phyloP scores from a whole-genome alignment of 2,329 filamentous ascomycete species.

The Botryotinia convoluta region DNA sequence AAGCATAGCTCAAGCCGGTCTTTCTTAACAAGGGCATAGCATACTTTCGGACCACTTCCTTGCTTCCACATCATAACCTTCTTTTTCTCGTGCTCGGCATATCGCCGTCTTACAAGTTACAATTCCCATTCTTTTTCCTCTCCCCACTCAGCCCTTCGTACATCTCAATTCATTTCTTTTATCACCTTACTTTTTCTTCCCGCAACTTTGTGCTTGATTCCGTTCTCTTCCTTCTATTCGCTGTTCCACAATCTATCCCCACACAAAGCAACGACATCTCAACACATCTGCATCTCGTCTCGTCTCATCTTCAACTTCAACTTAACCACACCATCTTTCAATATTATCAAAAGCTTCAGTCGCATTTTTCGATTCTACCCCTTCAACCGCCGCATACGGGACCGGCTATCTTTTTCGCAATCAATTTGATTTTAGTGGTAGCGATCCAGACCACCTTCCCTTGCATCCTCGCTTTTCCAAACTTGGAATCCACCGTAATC shows the following conservation, averaged over 20 bases:
- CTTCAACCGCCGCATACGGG: slow-evolving; percentile 1
- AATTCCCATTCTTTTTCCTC: slow-evolving; percentile 1
- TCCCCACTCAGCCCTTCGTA: slow-evolving; percentile 12
- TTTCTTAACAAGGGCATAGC: background rate
- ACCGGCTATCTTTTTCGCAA: slow-evolving; percentile 17
- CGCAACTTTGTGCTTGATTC: slow-evolving; percentile 17
- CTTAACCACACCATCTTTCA: background rate
- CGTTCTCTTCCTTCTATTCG: slow-evolving; percentile 13
- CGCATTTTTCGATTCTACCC: slow-evolving; percentile 5
- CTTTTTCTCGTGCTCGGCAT: slow-evolving; percentile 21
- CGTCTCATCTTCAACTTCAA: background rate
- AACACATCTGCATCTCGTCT: background rate
- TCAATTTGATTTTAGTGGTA: slow-evolving; percentile 18
- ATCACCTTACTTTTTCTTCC: slow-evolving; percentile 17
- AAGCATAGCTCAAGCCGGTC: background rate
- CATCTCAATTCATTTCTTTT: background rate
- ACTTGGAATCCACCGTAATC: slow-evolving; percentile 36
- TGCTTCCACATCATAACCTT: slow-evolving; percentile 20
- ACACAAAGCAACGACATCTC: background rate
- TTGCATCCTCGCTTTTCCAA: slow-evolving; percentile 31
- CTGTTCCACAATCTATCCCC: slow-evolving; percentile 17
- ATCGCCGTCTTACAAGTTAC: slow-evolving; percentile 6
- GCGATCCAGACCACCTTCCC: slow-evolving; percentile 26
- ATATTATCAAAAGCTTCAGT: slow-evolving; percentile 3
- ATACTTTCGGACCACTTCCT: slow-evolving; percentile 16